Evolutionary conservation across 176 grass and related monocot genomes (phyloP).

Genomic region (Oryza meridionalis): DNA sequence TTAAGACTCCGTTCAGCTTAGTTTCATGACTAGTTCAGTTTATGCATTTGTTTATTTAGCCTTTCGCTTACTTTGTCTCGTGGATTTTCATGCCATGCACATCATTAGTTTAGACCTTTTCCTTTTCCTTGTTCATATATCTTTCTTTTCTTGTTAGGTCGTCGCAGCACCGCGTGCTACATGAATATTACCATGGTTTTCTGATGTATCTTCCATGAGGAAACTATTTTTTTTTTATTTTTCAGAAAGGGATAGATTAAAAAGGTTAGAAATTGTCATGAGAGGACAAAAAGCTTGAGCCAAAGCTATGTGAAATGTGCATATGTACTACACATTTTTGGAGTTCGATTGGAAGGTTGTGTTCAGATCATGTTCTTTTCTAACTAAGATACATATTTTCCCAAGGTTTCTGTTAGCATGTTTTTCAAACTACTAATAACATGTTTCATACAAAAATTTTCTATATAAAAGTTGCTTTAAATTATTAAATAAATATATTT

Average conservation of each 20-base stretch:
- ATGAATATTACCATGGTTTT: not conserved
- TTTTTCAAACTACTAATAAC: too few relatives aligned
- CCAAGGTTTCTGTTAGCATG: too few relatives aligned
- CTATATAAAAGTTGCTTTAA: too few relatives aligned
- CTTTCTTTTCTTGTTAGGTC: not conserved
- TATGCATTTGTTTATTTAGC: too few relatives aligned
- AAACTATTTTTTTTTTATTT: not conserved
- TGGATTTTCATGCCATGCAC: too few relatives aligned
- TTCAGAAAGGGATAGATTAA: not conserved
- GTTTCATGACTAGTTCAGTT: not conserved
- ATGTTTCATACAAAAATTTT: too few relatives aligned
- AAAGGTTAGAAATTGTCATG: too few relatives aligned
- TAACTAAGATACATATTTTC: too few relatives aligned
- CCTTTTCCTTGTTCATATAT: not conserved
- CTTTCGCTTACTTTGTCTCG: not conserved
- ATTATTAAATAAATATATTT: too few relatives aligned
- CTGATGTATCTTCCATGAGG: not conserved
- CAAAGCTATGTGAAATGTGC: not conserved
- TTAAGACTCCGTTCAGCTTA: not conserved
- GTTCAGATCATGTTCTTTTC: not conserved
- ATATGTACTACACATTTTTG: not conserved
- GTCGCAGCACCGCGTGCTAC: not conserved
- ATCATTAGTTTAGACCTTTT: too few relatives aligned
- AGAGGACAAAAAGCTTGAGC: not conserved
- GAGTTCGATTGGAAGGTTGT: not conserved